Evolutionary conservation across 257 asterid species (phyloP).

Genomic region (Solanum pinnatisectum): DNA sequence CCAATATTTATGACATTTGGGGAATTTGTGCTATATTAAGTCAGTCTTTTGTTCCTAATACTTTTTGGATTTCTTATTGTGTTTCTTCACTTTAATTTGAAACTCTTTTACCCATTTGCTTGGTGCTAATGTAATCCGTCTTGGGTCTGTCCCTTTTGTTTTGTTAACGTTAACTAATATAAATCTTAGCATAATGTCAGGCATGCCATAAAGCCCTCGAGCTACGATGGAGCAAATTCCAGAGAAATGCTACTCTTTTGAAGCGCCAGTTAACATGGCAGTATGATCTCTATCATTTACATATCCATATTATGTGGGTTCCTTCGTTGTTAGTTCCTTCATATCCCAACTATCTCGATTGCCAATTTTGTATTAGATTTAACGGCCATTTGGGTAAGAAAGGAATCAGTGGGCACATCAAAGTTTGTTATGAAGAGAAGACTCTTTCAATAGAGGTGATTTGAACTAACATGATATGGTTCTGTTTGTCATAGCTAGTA

Average conservation of each 20-base stretch:
- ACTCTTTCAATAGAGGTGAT: slow-evolving; percentile 83
- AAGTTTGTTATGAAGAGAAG: slow-evolving; percentile 62
- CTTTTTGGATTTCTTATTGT: background rate
- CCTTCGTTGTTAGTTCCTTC: background rate
- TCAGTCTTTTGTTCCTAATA: background rate
- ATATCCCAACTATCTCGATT: slow-evolving; percentile 5
- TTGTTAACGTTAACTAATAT: background rate
- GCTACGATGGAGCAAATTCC: slow-evolving; percentile 53
- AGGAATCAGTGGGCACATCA: slow-evolving; percentile 77
- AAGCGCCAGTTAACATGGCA: slow-evolving; percentile 86
- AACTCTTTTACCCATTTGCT: background rate
- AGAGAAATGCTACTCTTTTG: slow-evolving; percentile 56
- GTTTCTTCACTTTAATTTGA: background rate
- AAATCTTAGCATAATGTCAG: slow-evolving; percentile 22
- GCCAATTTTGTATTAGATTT: slow-evolving; percentile 33
- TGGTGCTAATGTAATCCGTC: background rate
- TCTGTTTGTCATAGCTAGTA: background rate
- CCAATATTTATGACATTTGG: background rate
- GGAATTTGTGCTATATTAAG: background rate
- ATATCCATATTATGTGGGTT: background rate
- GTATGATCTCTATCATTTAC: slow-evolving; percentile 37
- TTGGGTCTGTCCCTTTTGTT: background rate
- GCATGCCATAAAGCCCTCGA: slow-evolving; percentile 57
- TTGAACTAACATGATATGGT: slow-evolving; percentile 3
- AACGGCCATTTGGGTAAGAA: slow-evolving; percentile 82